phyloP scores from a whole-genome alignment of 345 rosid species.

The Citrus medica region DNA sequence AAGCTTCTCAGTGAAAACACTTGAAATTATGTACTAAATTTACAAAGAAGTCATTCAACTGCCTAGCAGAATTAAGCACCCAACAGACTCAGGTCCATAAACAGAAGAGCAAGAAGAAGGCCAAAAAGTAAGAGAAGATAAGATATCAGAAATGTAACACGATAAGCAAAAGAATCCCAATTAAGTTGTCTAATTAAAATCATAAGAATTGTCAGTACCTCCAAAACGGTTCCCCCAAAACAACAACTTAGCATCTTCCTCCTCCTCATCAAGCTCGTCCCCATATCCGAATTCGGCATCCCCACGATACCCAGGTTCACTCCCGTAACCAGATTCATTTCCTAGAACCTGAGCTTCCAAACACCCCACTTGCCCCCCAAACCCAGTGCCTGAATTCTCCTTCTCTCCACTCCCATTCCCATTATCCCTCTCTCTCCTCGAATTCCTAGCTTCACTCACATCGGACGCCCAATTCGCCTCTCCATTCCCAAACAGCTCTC shows the following conservation, averaged over 20 bases:
- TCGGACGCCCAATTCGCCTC: slow-evolving; percentile 89
- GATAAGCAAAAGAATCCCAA: not conserved
- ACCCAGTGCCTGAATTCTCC: slow-evolving; percentile 37
- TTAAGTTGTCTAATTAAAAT: not conserved
- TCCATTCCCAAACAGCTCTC: slow-evolving; percentile 77
- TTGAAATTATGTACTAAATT: not conserved
- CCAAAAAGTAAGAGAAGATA: not conserved
- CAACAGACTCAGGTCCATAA: not conserved
- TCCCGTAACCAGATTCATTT: slow-evolving; percentile 89
- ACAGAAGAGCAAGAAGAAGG: not conserved
- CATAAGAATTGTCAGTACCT: slow-evolving; percentile 35
- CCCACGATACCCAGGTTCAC: slow-evolving; percentile 95
- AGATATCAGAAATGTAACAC: not conserved
- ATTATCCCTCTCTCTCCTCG: slow-evolving; percentile 55
- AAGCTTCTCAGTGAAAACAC: too few species aligned
- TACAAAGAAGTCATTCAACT: not conserved
- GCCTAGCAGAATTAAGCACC: not conserved
- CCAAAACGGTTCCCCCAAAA: slow-evolving; percentile 73
- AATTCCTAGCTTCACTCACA: slow-evolving; percentile 74
- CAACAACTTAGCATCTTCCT: slow-evolving; percentile 69
- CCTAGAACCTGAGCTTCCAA: slow-evolving; percentile 66
- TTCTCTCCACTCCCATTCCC: slow-evolving; percentile 58
- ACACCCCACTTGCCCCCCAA: slow-evolving; percentile 56
- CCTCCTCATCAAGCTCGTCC: slow-evolving; percentile 93
- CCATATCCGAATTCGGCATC: slow-evolving; percentile 96